These are phyloP conservation scores for Debaryomyces nepalensis DNA, from an alignment of 1,139 yeast genomes.

Conservation along the genomic window DNA sequence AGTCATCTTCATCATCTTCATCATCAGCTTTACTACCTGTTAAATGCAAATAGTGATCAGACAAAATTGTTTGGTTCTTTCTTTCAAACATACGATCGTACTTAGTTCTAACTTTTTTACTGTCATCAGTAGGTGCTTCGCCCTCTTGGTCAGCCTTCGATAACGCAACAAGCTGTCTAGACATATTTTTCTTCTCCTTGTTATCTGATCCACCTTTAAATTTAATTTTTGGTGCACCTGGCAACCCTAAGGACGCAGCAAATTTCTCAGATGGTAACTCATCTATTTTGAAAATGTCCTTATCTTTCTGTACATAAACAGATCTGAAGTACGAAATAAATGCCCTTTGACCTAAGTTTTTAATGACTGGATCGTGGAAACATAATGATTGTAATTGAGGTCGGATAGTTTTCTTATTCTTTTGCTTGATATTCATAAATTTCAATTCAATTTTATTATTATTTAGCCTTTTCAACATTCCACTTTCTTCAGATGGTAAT, in stretches of 20 bases:
- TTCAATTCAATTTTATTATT: constrained; percentile 70
- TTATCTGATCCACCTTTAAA: constrained; percentile 54
- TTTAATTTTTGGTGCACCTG: constrained; percentile 94
- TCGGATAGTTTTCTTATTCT: constrained; percentile 77
- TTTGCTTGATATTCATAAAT: constrained; percentile 73
- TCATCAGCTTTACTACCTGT: constrained; percentile 51
- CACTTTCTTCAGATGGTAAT: constrained; percentile 82
- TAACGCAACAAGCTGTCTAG: constrained; percentile 66
- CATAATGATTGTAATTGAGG: constrained; percentile 88
- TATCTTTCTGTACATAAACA: constrained; percentile 83
- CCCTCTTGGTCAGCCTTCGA: constrained; percentile 70
- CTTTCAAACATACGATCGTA: constrained; percentile 97
- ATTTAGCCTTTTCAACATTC: constrained; percentile 68
- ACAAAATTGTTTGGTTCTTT: constrained; percentile 87
- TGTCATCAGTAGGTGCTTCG: constrained; percentile 44
- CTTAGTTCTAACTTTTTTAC: constrained; percentile 72
- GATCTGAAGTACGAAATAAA: constrained; percentile 89
- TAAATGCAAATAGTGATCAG: constrained; percentile 83
- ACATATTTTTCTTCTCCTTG: constrained; percentile 81
- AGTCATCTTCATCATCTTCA: constrained; percentile 64
- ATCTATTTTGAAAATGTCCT: constrained; percentile 78
- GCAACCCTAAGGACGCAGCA: constrained; percentile 88
- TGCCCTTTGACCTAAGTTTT: constrained; percentile 94
- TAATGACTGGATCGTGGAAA: constrained; percentile 88
- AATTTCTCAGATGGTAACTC: constrained; percentile 78